phyloP scores from a whole-genome alignment of 139 green algal species.

The Astrephomene gubernaculifera region DNA sequence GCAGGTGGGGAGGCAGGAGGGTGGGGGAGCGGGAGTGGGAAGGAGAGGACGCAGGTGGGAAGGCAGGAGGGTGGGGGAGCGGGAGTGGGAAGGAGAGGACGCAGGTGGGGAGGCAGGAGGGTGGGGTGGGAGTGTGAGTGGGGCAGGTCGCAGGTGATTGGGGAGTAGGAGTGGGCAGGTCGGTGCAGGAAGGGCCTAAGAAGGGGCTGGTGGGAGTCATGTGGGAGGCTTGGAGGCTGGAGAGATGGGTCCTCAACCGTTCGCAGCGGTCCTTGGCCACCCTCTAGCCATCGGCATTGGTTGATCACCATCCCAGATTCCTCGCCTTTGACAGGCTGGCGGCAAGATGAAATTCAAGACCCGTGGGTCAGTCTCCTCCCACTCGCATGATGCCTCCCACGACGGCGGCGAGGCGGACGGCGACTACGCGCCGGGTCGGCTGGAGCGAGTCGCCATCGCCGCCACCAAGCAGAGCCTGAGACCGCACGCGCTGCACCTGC shows the following conservation, averaged over 20 bases:
- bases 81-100: not conserved
- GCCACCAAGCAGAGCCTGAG: slow-evolving; percentile 91
- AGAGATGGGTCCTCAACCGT: too few species aligned
- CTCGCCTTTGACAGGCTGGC: slow-evolving; percentile 1
- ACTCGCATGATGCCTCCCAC: not conserved
- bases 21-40: not conserved
- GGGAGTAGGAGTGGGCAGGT: too few species aligned
- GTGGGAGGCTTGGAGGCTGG: too few species aligned
- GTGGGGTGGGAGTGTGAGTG: not conserved
- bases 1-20: not conserved
- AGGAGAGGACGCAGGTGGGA: not conserved
- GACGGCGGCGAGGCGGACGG: not conserved
- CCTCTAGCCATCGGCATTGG: too few species aligned
- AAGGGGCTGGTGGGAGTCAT: too few species aligned
- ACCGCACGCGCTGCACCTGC: slow-evolving; percentile 66
- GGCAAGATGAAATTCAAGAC: slow-evolving; percentile 53
- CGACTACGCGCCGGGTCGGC: slow-evolving; percentile 45
- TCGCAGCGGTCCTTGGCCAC: too few species aligned
- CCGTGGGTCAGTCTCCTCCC: not conserved
- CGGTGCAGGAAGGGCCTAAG: too few species aligned
- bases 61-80: not conserved
- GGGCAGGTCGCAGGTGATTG: too few species aligned
- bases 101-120: not conserved
- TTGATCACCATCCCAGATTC: too few species aligned
- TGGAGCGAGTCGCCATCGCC: slow-evolving; percentile 84